Conservation (phyloP, 495 filamentous ascomycete species). For the Cryomyces minteri region DNA sequence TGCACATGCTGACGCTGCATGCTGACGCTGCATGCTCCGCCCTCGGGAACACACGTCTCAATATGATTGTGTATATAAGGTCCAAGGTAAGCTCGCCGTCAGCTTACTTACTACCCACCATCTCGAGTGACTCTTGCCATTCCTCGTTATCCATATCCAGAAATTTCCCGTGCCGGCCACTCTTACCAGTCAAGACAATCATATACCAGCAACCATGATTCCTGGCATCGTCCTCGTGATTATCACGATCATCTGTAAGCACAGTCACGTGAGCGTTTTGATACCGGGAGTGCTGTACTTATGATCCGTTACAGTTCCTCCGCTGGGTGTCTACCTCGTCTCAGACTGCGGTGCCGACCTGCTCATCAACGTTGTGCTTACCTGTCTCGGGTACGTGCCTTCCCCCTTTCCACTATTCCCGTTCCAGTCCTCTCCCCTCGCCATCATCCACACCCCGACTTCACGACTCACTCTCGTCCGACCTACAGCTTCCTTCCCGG, state of each 20-base stretch:
- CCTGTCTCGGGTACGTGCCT: slow-evolving; percentile 35
- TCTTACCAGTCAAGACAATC: background rate
- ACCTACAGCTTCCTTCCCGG: slow-evolving; percentile 49
- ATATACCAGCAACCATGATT: slow-evolving; percentile 12
- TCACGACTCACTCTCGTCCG: background rate
- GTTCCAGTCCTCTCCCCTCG: background rate
- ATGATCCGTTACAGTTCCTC: slow-evolving; percentile 30
- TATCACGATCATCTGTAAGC: slow-evolving; percentile 39
- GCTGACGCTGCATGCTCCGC: too few species aligned
- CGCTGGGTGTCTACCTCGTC: slow-evolving; percentile 43
- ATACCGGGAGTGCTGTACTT: too few species aligned
- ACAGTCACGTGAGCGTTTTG: too few species aligned
- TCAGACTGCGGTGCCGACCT: slow-evolving; percentile 46
- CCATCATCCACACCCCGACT: background rate
- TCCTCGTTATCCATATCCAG: too few species aligned
- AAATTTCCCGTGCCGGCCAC: too few species aligned
- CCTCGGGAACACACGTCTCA: too few species aligned
- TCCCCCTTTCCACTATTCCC: background rate
- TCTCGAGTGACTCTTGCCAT: too few species aligned
- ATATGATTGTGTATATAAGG: too few species aligned
- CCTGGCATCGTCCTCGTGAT: slow-evolving; percentile 29
- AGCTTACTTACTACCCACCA: too few species aligned
- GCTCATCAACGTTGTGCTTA: slow-evolving; percentile 44
- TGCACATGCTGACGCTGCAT: too few species aligned
- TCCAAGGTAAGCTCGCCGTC: too few species aligned